Evolutionary conservation across 2,329 filamentous ascomycete genomes (phyloP), one percentile per base, ranked within the genome.

Genomic region (Penicillium sp.): DNA sequence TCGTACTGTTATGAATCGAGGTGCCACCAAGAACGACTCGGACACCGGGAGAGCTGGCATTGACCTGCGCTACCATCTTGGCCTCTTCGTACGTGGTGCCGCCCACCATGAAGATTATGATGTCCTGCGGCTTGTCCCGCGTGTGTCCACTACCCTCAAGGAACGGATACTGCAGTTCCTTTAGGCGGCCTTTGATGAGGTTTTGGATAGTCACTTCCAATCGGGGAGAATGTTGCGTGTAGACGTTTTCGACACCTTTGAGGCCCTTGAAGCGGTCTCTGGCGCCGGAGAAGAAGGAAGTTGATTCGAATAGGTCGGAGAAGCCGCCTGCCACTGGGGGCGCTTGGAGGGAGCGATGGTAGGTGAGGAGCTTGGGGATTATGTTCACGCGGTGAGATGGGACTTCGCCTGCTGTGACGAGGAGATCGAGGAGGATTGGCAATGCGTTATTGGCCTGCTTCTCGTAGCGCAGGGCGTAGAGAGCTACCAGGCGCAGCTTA

Each of bases 171-270:
- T 93, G 83, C 57, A 90, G 82, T 63, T 95, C 89, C 62, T 84
- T 87, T 50, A 99, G 72, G 27, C 88, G 83, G 0, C 93, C 95
- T 66, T 95, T 96, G 74, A 97, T 91, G 43, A 99, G 76, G 61
- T 92, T 92, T 66, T 96, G 92, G 14, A 99, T 74, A 0, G 90
- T 97, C 19, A 81, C 81, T 68, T 96, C 91, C 13, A 99, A 72
- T 18, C 89, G 80, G 0, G 95, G 90, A 5, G 89, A 95, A 69
- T 99, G 93, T 68, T 99, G 95, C 0, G 93, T 99, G 69, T 99
- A 99, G 25, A 99, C 93, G 62, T 99, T 99, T 69, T 99, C 95
- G 1, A 99, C 93, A 1, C 93, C 93, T 65, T 97, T 96, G 12
- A 99, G 78, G 0, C 93, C 93, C 64, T 95, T 95, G 70, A 99